These are phyloP conservation scores for Obelidium mucronatum DNA, from an alignment of 192 early-diverging fungal species.

Conservation along the genomic window DNA sequence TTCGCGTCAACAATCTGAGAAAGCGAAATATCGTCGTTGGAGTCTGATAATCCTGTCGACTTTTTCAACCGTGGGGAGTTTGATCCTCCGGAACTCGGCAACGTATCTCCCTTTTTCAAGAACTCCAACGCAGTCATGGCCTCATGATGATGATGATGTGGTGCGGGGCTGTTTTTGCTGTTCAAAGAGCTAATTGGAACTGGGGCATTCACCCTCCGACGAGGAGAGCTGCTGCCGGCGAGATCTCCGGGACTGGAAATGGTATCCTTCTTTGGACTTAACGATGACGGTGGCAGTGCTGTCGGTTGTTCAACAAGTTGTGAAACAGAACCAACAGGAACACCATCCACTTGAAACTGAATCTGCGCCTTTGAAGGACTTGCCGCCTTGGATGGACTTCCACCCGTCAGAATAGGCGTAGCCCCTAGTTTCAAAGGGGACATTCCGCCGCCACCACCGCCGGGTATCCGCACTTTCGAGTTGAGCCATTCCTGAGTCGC, in stretches of 20 bases:
- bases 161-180: no score
- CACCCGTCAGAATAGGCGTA: neutral
- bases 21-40: neutral
- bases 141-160: no score
- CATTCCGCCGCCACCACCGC: neutral
- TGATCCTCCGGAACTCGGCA: neutral
- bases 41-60: neutral
- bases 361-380: neutral
- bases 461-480: constrained; percentile 35
- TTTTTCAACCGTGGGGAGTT: neutral
- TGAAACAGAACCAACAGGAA: neutral
- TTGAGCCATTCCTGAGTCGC: constrained; percentile 47
- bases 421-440: neutral
- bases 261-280: neutral
- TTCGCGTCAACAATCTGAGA: neutral
- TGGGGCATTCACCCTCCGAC: constrained; percentile 1
- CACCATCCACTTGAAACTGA: neutral
- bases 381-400: neutral
- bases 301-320: neutral
- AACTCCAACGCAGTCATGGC: neutral
- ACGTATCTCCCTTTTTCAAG: neutral
- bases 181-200: constrained; percentile 16
- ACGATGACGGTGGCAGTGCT: neutral
- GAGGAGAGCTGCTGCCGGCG: neutral
- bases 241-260: no score